Base-by-base conservation (phyloP, 176 grass and related monocot genomes). In the Luzula sylvatica region DNA sequence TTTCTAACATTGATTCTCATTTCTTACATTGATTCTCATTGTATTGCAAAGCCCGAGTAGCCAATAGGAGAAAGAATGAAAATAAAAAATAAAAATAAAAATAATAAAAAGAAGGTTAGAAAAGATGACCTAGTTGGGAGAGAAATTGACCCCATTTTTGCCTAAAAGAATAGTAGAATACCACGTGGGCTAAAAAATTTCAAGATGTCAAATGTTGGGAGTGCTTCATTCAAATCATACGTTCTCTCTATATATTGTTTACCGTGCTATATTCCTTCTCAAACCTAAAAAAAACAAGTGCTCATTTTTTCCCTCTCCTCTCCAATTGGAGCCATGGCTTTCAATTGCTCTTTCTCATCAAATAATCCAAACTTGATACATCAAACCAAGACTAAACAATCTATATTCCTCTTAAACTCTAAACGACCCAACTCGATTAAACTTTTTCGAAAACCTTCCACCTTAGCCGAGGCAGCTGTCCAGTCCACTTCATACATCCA, bases 141-240 rank as follows among this genome's bases (percentile, higher is more conserved):
- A n/a, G n/a, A n/a, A n/a, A n/a, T n/a, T n/a, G n/a, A n/a, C n/a
- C n/a, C n/a, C n/a, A n/a, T n/a, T n/a, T n/a, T n/a, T n/a, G n/a
- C n/a, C n/a, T n/a, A n/a, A n/a, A n/a, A n/a, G n/a, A n/a, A n/a
- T n/a, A n/a, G n/a, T n/a, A n/a, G n/a, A n/a, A n/a, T n/a, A 75
- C 82, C 82, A 86, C 82, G 82, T 86, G 82, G 80, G 30, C 68
- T 2, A n/a, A n/a, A n/a, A 23, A 19, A 20, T 1, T 13, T 15
- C 30, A 40, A 42, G 21, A 3, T 2, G 11, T 55, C 4, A 49
- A 47, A 9, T 46, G 15, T 32, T 23, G 21, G 17, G 20, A 24
- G 24, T 24, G 30, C 5, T 15, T 15, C 72, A 27, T 42, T 58
- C 9, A 42, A 9, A 32, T 24, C 8, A 8, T 55, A 46, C 20